These are phyloP conservation scores for Fraxinus nigra DNA, from an alignment of 305 asterid species.

Conservation along the genomic window DNA sequence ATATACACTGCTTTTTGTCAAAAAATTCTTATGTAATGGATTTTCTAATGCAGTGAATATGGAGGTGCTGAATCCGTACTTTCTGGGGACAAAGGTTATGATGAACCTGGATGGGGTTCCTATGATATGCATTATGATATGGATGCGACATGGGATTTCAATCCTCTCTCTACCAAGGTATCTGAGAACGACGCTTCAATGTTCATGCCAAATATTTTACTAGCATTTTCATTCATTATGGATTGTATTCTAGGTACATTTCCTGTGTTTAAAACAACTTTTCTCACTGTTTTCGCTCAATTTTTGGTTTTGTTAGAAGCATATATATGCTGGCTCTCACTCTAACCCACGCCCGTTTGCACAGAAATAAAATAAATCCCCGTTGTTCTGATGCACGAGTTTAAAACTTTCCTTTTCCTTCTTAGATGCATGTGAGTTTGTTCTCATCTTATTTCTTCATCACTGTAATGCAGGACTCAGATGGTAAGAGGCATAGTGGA, in stretches of 20 bases:
- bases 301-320: not conserved
- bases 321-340: not conserved
- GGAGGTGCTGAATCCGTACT: constrained; percentile 58
- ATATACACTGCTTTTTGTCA: not conserved
- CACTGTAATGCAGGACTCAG: constrained; percentile 46
- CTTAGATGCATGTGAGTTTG: not conserved
- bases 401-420: not conserved
- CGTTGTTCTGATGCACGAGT: not conserved
- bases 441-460: constrained; percentile 3
- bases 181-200: constrained; percentile 7
- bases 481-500: constrained; percentile 34
- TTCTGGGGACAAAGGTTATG: constrained; percentile 62
- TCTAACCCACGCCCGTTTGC: not conserved
- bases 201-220: not conserved
- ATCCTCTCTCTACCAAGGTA: constrained; percentile 54
- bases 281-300: not conserved
- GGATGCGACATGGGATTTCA: constrained; percentile 62
- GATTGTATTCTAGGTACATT: not conserved
- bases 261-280: not conserved
- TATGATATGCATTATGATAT: constrained; percentile 69
- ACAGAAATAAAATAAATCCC: not conserved
- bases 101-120: constrained; percentile 76
- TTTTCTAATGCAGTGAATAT: constrained; percentile 57
- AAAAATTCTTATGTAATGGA: constrained; percentile 4
- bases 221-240: not conserved